These are phyloP conservation scores for Malus hybrid DNA, from an alignment of 331 rosid genomes.

Conservation along the genomic window DNA sequence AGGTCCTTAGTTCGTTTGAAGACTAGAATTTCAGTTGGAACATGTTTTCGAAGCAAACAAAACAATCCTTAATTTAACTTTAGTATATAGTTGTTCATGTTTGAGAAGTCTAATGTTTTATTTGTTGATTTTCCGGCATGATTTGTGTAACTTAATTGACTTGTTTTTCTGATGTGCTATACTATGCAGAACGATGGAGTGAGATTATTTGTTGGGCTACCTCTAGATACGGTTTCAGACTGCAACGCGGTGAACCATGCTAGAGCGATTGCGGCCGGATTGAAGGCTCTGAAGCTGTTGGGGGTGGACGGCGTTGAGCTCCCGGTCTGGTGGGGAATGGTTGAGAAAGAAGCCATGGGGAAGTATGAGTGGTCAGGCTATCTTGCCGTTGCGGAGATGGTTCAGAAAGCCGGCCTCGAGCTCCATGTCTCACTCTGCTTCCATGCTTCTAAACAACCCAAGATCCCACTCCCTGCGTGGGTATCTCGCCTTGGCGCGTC, in stretches of 20 bases:
- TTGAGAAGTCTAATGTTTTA: background rate
- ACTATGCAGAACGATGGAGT: slow-evolving; percentile 55
- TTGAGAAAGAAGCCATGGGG: slow-evolving; percentile 76
- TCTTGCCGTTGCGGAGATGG: slow-evolving; percentile 78
- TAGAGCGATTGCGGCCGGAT: slow-evolving; percentile 72
- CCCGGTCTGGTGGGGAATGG: slow-evolving; percentile 96
- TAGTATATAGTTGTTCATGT: too few species aligned
- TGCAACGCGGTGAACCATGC: slow-evolving; percentile 69
- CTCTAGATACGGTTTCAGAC: slow-evolving; percentile 60
- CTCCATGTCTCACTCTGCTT: slow-evolving; percentile 86
- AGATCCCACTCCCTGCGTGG: slow-evolving; percentile 69
- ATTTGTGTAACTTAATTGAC: background rate
- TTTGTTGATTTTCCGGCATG: background rate
- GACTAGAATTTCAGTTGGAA: background rate
- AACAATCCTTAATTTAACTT: too few species aligned
- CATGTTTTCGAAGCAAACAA: too few species aligned
- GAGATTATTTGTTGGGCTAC: slow-evolving; percentile 79
- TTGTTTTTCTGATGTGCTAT: background rate
- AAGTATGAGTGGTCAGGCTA: slow-evolving; percentile 79
- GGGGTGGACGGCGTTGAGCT: slow-evolving; percentile 95
- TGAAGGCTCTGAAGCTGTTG: slow-evolving; percentile 76
- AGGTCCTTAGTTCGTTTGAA: background rate
- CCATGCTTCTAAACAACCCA: slow-evolving; percentile 59
- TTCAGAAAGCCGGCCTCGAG: slow-evolving; percentile 72
- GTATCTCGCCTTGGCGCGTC: slow-evolving; percentile 65